These are phyloP conservation scores for Calocybe gambosa DNA, from an alignment of 1,284 basidiomycete species.

Conservation along the genomic window DNA sequence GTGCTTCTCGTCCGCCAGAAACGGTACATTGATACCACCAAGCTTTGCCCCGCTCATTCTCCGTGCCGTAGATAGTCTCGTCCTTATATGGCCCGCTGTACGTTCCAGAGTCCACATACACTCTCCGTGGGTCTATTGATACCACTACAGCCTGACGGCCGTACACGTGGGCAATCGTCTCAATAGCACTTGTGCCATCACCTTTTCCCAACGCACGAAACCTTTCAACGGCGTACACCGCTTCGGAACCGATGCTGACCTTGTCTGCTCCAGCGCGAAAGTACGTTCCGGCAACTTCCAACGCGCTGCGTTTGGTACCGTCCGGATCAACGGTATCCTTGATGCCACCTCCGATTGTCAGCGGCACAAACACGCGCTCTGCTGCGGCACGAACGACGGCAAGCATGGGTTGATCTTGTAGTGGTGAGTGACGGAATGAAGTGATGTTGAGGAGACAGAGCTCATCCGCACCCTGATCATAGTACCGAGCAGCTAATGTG, in stretches of 20 bases:
- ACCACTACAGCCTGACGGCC: constrained; percentile 98
- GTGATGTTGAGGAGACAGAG: constrained; percentile 99
- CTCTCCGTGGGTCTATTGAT: constrained; percentile 90
- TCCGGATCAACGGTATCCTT: constrained; percentile 96
- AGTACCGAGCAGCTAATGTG: constrained; percentile 85
- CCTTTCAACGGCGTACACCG: constrained; percentile 89
- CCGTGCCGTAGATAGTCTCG: constrained; percentile 56
- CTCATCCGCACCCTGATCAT: constrained; percentile 89
- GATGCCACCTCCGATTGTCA: constrained; percentile 98
- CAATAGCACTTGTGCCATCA: constrained; percentile 84
- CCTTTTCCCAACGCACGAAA: constrained; percentile 52
- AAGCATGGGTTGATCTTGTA: constrained; percentile 97
- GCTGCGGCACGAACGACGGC: constrained; percentile 90
- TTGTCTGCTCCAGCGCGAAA: constrained; percentile 99
- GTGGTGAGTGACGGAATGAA: constrained; percentile 93
- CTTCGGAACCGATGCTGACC: constrained; percentile 94
- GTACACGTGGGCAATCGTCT: constrained; percentile 87
- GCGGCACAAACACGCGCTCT: constrained; percentile 91
- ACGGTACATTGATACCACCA: constrained; percentile 99
- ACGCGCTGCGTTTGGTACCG: constrained; percentile 79
- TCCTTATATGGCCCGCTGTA: constrained; percentile 67
- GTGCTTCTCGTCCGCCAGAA: constrained; percentile 83
- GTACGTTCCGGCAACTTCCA: constrained; percentile 94
- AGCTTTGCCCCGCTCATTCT: constrained; percentile 63
- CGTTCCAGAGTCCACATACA: constrained; percentile 68